Conservation (phyloP, 352 stramenopile species). For the Peronospora destructor region DNA sequence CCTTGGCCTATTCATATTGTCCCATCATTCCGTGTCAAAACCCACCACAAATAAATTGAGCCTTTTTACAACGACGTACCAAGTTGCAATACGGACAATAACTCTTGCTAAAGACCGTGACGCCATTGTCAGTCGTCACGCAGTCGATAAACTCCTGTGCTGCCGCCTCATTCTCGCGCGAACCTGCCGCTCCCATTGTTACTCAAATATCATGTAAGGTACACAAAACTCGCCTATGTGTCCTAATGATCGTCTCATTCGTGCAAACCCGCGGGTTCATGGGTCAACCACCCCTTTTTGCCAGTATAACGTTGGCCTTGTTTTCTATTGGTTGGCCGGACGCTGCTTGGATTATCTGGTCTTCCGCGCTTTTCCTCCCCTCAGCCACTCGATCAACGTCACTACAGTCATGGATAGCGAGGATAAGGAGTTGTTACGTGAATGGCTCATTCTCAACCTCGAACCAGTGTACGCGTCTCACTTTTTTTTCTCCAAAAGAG, state of each 20-base stretch:
- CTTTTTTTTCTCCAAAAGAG: background rate
- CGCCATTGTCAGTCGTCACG: constrained; percentile 36
- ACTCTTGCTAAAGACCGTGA: constrained; percentile 89
- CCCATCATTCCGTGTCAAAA: background rate
- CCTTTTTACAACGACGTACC: constrained; percentile 18
- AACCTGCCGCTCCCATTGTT: constrained; percentile 34
- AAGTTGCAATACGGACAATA: constrained; percentile 91
- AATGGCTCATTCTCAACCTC: constrained; percentile 81
- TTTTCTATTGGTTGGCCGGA: constrained; percentile 27
- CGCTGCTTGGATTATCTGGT: constrained; percentile 8
- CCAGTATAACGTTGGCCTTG: constrained; percentile 3
- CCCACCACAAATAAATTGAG: background rate
- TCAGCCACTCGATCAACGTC: constrained; percentile 3
- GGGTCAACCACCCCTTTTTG: constrained; percentile 7
- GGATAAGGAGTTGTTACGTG: constrained; percentile 71
- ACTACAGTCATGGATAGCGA: constrained; percentile 57
- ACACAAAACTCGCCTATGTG: constrained; percentile 8
- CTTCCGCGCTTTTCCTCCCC: background rate
- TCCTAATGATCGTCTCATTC: background rate
- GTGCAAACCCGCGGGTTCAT: constrained; percentile 6
- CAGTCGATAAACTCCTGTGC: constrained; percentile 53
- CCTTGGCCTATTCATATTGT: constrained; percentile 60
- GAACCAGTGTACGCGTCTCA: constrained; percentile 64
- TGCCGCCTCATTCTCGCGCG: constrained; percentile 42
- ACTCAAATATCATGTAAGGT: constrained; percentile 1